These are phyloP conservation scores for Corylus americana DNA, from an alignment of 306 rosid genomes.

Conservation along the genomic window DNA sequence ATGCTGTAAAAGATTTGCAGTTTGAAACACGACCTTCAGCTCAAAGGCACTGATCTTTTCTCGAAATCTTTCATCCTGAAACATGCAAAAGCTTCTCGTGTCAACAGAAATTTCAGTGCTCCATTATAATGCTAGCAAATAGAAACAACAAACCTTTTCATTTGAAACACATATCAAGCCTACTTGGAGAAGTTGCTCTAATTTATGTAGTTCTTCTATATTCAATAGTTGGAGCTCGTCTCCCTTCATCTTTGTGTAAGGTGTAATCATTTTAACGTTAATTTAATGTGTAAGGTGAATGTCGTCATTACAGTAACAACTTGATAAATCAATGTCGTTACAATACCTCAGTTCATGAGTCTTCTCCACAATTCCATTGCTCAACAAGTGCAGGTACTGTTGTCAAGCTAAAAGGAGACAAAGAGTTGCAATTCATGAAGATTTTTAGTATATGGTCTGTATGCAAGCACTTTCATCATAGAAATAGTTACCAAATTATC, in stretches of 20 bases:
- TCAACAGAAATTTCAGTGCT: neutral
- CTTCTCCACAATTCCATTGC: conserved; percentile 24
- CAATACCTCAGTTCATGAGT: conserved; percentile 35
- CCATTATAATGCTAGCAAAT: neutral
- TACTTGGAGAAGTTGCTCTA: conserved; percentile 20
- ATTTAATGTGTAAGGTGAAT: neutral
- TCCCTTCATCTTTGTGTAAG: conserved; percentile 31
- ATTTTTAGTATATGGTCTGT: too few relatives aligned
- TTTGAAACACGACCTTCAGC: conserved; percentile 28
- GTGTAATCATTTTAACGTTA: neutral
- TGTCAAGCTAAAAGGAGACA: conserved; percentile 15
- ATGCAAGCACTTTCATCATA: too few relatives aligned
- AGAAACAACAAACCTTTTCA: conserved; percentile 21
- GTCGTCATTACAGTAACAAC: neutral
- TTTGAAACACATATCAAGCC: conserved; percentile 26
- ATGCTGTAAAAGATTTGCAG: neutral
- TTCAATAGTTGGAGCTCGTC: conserved; percentile 36
- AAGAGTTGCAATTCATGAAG: too few relatives aligned
- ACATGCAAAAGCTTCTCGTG: neutral
- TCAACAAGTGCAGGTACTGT: conserved; percentile 10
- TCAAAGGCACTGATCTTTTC: conserved; percentile 22
- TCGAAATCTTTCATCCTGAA: conserved; percentile 29
- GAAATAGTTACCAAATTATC: too few relatives aligned
- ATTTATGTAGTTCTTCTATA: conserved; percentile 22
- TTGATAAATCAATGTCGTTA: neutral